Evolutionary conservation across 805 yeast species (phyloP).

Genomic region (Cyberlindnera japonica): DNA sequence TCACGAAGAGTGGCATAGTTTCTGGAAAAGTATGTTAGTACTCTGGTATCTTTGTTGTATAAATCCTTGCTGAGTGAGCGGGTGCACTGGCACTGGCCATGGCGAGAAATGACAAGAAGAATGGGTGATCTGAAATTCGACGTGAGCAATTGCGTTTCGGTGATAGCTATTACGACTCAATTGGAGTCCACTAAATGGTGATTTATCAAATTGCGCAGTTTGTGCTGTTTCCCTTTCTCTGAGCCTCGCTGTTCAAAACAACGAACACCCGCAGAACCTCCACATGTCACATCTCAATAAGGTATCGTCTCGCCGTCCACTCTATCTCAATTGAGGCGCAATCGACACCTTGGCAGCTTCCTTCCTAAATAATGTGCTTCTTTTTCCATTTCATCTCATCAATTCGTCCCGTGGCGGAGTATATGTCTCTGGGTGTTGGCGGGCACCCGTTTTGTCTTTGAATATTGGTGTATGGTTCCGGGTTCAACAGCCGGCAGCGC

Average conservation of each 20-base stretch:
- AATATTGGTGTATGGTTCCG: not conserved
- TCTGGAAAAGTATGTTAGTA: slow-evolving; percentile 41
- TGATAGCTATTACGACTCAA: not conserved
- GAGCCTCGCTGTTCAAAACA: not conserved
- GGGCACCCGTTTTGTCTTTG: slow-evolving; percentile 1
- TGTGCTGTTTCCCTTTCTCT: not conserved
- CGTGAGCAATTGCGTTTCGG: not conserved
- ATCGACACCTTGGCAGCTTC: too few relatives aligned
- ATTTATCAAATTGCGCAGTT: not conserved
- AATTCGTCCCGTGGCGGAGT: too few relatives aligned
- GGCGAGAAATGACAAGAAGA: too few relatives aligned
- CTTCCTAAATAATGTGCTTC: too few relatives aligned
- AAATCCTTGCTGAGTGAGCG: too few relatives aligned
- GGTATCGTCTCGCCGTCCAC: not conserved
- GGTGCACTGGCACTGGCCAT: too few relatives aligned
- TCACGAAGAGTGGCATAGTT: slow-evolving; percentile 98
- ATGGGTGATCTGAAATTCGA: too few relatives aligned
- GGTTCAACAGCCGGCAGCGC: not conserved
- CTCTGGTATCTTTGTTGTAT: not conserved
- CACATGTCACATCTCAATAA: not conserved
- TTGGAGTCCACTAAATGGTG: not conserved
- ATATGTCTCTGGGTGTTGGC: too few relatives aligned
- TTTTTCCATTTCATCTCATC: too few relatives aligned
- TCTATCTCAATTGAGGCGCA: too few relatives aligned
- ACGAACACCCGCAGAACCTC: slow-evolving; percentile 3